A percentile compares a stretch with the other conserved stretches of the same genome.
phyloP scores from a whole-genome alignment of 139 green algal species.

The Pseudopediastrum boryanum region DNA sequence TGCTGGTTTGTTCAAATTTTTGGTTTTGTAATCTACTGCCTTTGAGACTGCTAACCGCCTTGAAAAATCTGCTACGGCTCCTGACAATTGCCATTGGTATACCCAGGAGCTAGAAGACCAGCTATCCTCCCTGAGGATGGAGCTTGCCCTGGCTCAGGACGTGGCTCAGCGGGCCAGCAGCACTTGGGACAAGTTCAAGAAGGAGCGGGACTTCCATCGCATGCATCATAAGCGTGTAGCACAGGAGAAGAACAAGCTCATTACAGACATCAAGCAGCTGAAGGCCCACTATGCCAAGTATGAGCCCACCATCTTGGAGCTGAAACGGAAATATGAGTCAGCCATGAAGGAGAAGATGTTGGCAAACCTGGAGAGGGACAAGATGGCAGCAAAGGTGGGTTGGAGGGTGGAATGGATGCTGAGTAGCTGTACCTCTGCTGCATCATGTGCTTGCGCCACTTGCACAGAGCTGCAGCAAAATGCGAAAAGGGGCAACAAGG shows the following conservation, averaged over 20 bases:
- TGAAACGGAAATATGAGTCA: constrained; percentile 85
- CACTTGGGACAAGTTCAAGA: constrained; percentile 75
- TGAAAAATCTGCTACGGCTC: background rate
- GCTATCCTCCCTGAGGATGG: constrained; percentile 48
- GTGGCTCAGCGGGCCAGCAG: constrained; percentile 50
- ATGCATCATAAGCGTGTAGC: constrained; percentile 91
- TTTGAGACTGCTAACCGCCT: background rate
- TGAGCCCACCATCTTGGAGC: constrained; percentile 86
- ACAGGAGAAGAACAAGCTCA: constrained; percentile 91
- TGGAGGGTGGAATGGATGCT: no score
- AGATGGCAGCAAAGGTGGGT: constrained; percentile 48
- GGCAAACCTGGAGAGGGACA: constrained; percentile 72
- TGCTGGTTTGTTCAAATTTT: no score
- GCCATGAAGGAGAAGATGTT: constrained; percentile 91
- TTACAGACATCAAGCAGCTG: constrained; percentile 80
- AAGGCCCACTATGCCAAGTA: constrained; percentile 85
- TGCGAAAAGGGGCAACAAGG: no score
- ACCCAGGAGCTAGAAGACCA: constrained; percentile 66
- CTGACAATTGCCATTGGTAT: background rate
- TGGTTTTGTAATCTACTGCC: no score
- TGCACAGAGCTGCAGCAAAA: no score
- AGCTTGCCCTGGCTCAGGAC: constrained; percentile 51
- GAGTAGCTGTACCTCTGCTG: no score
- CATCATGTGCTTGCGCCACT: no score
- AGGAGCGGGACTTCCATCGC: constrained; percentile 89